phyloP scores from a whole-genome alignment of 176 grass and related monocot species.

The Phoenix dactylifera region DNA sequence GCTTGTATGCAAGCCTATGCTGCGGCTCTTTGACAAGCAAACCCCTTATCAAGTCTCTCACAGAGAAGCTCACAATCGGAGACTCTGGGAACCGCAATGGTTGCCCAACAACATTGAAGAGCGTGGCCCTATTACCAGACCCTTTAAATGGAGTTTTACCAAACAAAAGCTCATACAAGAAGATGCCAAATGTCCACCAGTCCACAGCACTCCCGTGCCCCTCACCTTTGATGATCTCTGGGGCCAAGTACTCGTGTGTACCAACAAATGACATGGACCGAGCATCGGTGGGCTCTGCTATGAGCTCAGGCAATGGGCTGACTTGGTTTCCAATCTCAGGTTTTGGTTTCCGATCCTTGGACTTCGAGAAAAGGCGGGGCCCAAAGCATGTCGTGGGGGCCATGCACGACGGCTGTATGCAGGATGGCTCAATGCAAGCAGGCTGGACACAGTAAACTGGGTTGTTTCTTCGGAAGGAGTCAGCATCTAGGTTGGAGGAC shows the following conservation, averaged over 20 bases:
- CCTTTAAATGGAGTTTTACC: conserved; percentile 77
- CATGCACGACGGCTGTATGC: conserved; percentile 78
- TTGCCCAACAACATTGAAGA: conserved; percentile 76
- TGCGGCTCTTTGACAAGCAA: conserved; percentile 68
- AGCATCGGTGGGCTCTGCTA: conserved; percentile 80
- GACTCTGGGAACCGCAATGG: conserved; percentile 54
- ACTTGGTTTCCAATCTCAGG: conserved; percentile 44
- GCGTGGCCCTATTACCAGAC: conserved; percentile 66
- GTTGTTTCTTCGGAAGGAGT: conserved; percentile 55
- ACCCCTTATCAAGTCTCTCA: conserved; percentile 59
- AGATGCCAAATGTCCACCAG: conserved; percentile 81
- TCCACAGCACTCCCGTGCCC: conserved; percentile 74
- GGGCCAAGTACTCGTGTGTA: conserved; percentile 92
- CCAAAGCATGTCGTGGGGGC: conserved; percentile 80
- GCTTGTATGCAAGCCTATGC: conserved; percentile 62
- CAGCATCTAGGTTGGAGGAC: conserved; percentile 51
- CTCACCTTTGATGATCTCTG: conserved; percentile 82
- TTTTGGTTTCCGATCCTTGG: conserved; percentile 48
- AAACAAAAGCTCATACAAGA: conserved; percentile 71
- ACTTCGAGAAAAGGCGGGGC: conserved; percentile 62
- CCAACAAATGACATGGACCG: conserved; percentile 89
- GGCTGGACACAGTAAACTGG: conserved; percentile 70
- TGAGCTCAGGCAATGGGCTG: conserved; percentile 66
- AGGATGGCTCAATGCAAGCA: conserved; percentile 74
- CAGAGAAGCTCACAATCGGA: conserved; percentile 57